phyloP scores from a whole-genome alignment of 805 yeast species.

The Cyberlindnera saturnus region DNA sequence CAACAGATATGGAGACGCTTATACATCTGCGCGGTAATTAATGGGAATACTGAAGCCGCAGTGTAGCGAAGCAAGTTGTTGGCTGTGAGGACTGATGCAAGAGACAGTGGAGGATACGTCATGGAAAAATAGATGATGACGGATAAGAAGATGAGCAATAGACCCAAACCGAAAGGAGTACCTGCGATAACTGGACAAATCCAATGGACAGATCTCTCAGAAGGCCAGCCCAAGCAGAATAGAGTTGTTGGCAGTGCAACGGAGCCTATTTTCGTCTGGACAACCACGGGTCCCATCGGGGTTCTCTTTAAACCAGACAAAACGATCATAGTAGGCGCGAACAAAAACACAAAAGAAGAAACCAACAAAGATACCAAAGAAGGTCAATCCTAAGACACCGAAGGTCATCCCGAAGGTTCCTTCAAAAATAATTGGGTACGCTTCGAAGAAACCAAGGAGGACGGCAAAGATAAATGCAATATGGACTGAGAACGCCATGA shows the following conservation, averaged over 20 bases:
- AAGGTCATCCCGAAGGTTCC: slow-evolving; percentile 54
- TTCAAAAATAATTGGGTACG: slow-evolving; percentile 67
- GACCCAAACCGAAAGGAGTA: no score
- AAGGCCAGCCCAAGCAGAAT: slow-evolving; percentile 80
- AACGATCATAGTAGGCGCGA: slow-evolving; percentile 45
- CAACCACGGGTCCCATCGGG: slow-evolving; percentile 57
- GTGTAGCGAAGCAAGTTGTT: slow-evolving; percentile 75
- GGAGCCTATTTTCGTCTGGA: slow-evolving; percentile 63
- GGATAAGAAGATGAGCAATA: slow-evolving; percentile 69
- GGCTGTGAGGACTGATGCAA: slow-evolving; percentile 86
- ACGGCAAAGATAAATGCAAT: slow-evolving; percentile 74
- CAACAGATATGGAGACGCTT: slow-evolving; percentile 62
- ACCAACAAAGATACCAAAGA: slow-evolving; percentile 68
- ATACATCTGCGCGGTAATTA: slow-evolving; percentile 83
- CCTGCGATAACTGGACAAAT: slow-evolving; percentile 63
- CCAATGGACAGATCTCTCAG: slow-evolving; percentile 59
- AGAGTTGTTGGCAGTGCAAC: slow-evolving; percentile 60
- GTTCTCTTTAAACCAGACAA: slow-evolving; percentile 46
- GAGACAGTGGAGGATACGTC: slow-evolving; percentile 63
- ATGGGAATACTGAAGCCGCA: slow-evolving; percentile 74
- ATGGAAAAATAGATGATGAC: slow-evolving; percentile 62
- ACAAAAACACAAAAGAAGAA: slow-evolving; percentile 47
- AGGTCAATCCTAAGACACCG: slow-evolving; percentile 64
- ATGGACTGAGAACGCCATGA: slow-evolving; percentile 59
- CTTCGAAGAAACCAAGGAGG: slow-evolving; percentile 71